Conservation (phyloP, 2,329 filamentous ascomycete species). For the Plenodomus biglobosus region DNA sequence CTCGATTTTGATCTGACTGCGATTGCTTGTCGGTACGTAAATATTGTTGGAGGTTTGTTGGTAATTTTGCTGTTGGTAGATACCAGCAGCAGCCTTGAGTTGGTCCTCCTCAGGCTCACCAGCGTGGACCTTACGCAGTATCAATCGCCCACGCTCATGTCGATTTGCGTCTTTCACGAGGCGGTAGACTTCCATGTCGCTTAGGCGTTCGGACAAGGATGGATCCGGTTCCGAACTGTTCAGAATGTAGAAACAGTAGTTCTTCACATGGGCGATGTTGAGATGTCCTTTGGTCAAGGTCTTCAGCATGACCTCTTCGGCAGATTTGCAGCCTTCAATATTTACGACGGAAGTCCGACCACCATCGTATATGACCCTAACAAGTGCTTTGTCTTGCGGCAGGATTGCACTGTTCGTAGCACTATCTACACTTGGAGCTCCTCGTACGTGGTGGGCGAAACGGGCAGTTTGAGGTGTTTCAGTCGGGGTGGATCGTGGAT, state of each 20-base stretch:
- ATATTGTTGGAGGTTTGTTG: conserved; percentile 68
- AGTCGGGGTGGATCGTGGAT: conserved; percentile 56
- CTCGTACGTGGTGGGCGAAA: conserved; percentile 70
- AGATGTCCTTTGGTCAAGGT: conserved; percentile 86
- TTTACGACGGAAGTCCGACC: conserved; percentile 93
- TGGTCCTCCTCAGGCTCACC: conserved; percentile 88
- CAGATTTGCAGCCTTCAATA: conserved; percentile 85
- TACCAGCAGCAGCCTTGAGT: conserved; percentile 81
- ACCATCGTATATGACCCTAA: conserved; percentile 88
- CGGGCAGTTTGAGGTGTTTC: conserved; percentile 64
- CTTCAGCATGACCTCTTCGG: conserved; percentile 88
- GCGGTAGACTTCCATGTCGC: conserved; percentile 84
- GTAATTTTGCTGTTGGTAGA: conserved; percentile 79
- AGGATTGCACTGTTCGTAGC: conserved; percentile 74
- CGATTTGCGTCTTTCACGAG: conserved; percentile 85
- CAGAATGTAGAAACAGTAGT: conserved; percentile 95
- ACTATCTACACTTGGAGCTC: conserved; percentile 82
- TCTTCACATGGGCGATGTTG: conserved; percentile 86
- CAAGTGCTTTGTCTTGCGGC: conserved; percentile 82
- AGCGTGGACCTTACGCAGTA: conserved; percentile 87
- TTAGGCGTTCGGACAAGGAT: conserved; percentile 75
- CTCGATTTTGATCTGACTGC: conserved; percentile 84
- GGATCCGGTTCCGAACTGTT: conserved; percentile 83
- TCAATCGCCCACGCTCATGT: conserved; percentile 85
- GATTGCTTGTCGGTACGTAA: conserved; percentile 65